Evolutionary conservation across 805 yeast species (phyloP), one percentile per base, ranked within the genome.

Genomic region (Starmerella bombi): DNA sequence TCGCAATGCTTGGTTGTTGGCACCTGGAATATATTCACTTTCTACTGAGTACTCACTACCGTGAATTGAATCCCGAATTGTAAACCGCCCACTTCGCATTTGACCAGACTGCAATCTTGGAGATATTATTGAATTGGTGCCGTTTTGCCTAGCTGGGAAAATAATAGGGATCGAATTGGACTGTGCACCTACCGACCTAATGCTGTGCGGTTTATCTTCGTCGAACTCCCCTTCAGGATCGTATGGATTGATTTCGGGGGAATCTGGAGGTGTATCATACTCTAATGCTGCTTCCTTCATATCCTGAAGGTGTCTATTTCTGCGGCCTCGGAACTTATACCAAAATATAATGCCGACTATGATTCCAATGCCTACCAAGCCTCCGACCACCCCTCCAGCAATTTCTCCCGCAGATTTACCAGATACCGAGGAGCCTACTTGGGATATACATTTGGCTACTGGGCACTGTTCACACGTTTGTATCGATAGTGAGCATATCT

Each of bases 121-220:
- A 10, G 14, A n/a, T 6, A 15, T 16, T 7, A 17, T 31, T 9
- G 19, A 31, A n/a, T n/a, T 6, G 9, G 33, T 20, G 14, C 17
- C 17, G 25, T 5, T 15, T 3, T n/a, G 29, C 5, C 3, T 10
- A n/a, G 29, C 18, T 10, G 46, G 40, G 21, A 43, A 32, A 28
- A 36, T n/a, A 29, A 88, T 79, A 16, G 94, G 94, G 45, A 86
- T 70, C 48, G 86, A 76, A 59, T 86, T 85, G 12, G 93, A 80
- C 77, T 72, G 5, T 85, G 72, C 29, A 7, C 31, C 15, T 22
- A 37, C 32, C 2, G 50, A 39, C 20, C 42, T 39, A 19, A 50
- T 46, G 37, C 50, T 45, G 10, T 41, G 39, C 10, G 40, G 32
- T 25, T 40, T 38, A n/a, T 9, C 21, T 10, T 36, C 46, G 10